Evolutionary conservation across 345 rosid genomes (phyloP).

Genomic region (Eucalyptus grandis): DNA sequence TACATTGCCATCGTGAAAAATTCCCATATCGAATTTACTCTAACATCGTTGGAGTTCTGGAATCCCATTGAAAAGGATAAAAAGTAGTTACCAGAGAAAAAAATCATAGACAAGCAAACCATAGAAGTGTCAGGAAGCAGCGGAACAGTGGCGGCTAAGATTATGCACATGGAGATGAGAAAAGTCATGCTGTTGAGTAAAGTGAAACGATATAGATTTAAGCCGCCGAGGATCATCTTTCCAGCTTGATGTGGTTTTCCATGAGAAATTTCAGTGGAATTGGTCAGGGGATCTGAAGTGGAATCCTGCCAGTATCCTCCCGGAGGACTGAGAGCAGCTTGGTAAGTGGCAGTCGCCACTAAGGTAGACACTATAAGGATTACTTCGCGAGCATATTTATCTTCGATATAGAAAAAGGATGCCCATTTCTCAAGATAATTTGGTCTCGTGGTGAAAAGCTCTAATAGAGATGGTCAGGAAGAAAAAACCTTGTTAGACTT

Average conservation of each 20-base stretch:
- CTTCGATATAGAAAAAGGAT: fast-evolving
- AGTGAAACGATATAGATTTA: fast-evolving
- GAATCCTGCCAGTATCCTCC: background rate
- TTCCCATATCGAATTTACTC: fast-evolving
- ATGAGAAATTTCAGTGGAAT: too few relatives aligned
- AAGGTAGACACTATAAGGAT: background rate
- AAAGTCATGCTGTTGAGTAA: too few relatives aligned
- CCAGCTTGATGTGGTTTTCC: too few relatives aligned
- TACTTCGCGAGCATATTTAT: too few relatives aligned
- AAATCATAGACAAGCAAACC: fast-evolving
- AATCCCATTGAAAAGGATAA: fast-evolving
- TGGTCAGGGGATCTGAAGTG: too few relatives aligned
- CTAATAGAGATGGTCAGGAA: background rate
- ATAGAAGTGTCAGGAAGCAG: fast-evolving
- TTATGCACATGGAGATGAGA: too few relatives aligned
- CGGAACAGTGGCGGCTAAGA: fast-evolving
- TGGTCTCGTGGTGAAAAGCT: background rate
- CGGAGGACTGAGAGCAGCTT: background rate
- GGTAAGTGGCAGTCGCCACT: background rate
- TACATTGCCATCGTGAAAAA: fast-evolving
- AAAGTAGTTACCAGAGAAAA: fast-evolving
- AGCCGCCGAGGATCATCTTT: too few relatives aligned
- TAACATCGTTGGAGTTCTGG: too few relatives aligned
- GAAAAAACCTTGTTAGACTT: fast-evolving
- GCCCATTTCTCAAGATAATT: fast-evolving